Evolutionary conservation across 768 basidiomycete species (phyloP).

Genomic region (Kockovaella imperatae): DNA sequence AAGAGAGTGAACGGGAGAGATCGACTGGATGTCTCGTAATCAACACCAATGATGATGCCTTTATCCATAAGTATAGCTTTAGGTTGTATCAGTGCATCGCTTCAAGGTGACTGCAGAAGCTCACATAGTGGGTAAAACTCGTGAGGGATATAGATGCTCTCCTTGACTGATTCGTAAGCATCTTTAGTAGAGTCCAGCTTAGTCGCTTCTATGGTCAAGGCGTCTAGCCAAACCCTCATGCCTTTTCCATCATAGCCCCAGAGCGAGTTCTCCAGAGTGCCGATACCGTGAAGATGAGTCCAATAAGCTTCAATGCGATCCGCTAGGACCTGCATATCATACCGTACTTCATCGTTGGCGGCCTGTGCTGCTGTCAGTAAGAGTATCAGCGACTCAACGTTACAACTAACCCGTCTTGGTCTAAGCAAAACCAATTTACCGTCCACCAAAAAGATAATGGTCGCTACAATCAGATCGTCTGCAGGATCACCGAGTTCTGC

Average conservation of each 20-base stretch:
- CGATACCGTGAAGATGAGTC: constrained; percentile 92
- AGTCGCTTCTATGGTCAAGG: constrained; percentile 73
- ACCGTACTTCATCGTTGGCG: constrained; percentile 63
- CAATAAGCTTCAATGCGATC: constrained; percentile 98
- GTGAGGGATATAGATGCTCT: constrained; percentile 83
- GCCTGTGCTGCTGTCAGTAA: constrained; percentile 51
- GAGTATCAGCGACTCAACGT: background rate
- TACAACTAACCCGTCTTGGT: constrained; percentile 65
- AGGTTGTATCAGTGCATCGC: constrained; percentile 5
- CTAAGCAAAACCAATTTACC: constrained; percentile 81
- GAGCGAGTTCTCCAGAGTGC: constrained; percentile 86
- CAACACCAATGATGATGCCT: constrained; percentile 93
- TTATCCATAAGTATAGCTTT: constrained; percentile 97
- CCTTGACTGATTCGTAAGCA: constrained; percentile 60
- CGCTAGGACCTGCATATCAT: constrained; percentile 94
- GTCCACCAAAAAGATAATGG: constrained; percentile 90
- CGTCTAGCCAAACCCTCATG: constrained; percentile 91
- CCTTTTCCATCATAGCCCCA: constrained; percentile 92
- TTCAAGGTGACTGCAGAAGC: constrained; percentile 14
- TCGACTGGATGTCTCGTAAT: constrained; percentile 70
- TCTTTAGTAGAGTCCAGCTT: constrained; percentile 46
- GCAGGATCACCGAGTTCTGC: constrained; percentile 87
- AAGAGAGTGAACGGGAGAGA: constrained; percentile 85
- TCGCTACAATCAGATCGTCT: constrained; percentile 85
- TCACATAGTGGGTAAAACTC: constrained; percentile 94